These are phyloP conservation scores for Neurospora terricola DNA, from an alignment of 495 filamentous ascomycete species.

Conservation along the genomic window DNA sequence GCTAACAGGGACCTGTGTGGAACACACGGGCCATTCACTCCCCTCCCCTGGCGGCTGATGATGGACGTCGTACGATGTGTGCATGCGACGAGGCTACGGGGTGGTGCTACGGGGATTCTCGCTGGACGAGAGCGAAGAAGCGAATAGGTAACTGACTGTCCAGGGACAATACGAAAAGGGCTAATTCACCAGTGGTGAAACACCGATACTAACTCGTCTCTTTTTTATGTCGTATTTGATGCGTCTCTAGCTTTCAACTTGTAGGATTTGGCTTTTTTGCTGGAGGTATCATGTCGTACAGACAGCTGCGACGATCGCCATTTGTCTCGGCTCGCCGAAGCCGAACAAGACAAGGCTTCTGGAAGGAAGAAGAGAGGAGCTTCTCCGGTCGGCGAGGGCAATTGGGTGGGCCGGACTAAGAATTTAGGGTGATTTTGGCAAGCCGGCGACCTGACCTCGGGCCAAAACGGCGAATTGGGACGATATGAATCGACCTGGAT, in stretches of 20 bases:
- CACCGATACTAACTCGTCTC: background rate
- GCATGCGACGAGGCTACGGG: background rate
- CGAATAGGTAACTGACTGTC: background rate
- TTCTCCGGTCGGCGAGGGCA: background rate
- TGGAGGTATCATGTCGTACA: background rate
- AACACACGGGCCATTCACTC: background rate
- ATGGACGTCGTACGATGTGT: background rate
- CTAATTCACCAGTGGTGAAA: background rate
- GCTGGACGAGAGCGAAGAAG: background rate
- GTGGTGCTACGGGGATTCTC: background rate
- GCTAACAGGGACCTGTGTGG: background rate
- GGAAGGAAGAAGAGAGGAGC: background rate
- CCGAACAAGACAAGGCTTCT: background rate
- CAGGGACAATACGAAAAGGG: background rate
- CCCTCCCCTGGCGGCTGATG: background rate
- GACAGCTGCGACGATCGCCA: background rate
- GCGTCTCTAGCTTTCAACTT: background rate
- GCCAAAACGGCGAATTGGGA: background rate
- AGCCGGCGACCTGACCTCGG: background rate
- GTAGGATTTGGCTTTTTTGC: background rate
- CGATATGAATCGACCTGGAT: background rate
- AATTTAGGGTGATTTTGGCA: background rate
- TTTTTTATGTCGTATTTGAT: background rate
- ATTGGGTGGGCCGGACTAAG: background rate
- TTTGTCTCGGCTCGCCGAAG: background rate